Evolutionary conservation across 768 basidiomycete species (phyloP).

Genomic region (Gyrodon lividus): DNA sequence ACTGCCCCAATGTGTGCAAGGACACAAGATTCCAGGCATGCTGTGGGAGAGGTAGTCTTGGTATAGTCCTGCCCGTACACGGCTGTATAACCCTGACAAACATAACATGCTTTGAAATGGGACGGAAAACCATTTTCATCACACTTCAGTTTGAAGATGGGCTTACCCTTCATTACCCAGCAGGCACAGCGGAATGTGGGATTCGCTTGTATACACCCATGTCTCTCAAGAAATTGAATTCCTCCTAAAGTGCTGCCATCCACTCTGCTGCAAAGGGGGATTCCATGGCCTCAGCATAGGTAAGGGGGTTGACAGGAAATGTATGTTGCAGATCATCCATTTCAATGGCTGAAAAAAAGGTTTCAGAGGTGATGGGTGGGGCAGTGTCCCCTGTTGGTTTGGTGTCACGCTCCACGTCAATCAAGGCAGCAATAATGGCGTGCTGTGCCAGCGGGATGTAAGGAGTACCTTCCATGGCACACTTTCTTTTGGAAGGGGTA

Average conservation of each 20-base stretch:
- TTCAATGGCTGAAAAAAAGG: neutral
- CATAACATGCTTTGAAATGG: slow-evolving; percentile 37
- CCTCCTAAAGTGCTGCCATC: slow-evolving; percentile 20
- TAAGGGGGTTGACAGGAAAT: slow-evolving; percentile 18
- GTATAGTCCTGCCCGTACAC: slow-evolving; percentile 42
- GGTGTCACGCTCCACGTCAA: too few species aligned
- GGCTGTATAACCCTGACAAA: slow-evolving; percentile 44
- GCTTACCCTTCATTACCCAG: slow-evolving; percentile 23
- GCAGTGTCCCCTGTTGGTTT: too few species aligned
- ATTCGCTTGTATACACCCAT: slow-evolving; percentile 21
- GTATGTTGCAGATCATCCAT: neutral
- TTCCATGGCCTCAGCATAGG: slow-evolving; percentile 19
- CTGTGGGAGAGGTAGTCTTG: slow-evolving; percentile 41
- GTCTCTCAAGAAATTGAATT: slow-evolving; percentile 15
- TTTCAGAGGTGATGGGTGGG: neutral
- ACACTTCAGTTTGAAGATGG: slow-evolving; percentile 31
- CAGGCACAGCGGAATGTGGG: slow-evolving; percentile 15
- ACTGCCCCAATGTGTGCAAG: slow-evolving; percentile 37
- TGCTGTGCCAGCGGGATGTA: too few species aligned
- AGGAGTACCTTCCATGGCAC: too few species aligned
- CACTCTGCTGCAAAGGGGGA: slow-evolving; percentile 17
- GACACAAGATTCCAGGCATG: slow-evolving; percentile 37
- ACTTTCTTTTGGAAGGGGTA: too few species aligned
- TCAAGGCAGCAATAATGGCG: too few species aligned
- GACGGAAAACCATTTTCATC: slow-evolving; percentile 11